Evolutionary conservation across 148 eudicot species (phyloP), one percentile per base, ranked within the genome.

Genomic region (Fagopyrum esculentum): DNA sequence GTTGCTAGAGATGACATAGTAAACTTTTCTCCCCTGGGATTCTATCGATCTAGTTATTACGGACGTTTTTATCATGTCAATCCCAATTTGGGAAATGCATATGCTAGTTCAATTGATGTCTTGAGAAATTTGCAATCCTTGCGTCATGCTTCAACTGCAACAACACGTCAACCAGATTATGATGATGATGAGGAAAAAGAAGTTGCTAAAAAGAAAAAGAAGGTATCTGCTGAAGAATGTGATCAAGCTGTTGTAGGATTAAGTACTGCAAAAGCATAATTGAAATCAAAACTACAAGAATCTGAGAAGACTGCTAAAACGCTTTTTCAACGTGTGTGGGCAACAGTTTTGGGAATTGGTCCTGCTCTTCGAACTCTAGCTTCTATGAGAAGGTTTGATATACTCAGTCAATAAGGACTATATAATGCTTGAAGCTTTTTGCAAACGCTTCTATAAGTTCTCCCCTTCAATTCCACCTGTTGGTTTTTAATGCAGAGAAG

Each of bases 201-300:
- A 29, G 82, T 77, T 73, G 82, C 89, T 78, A 84, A 86, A 79
- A 89, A 80, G 86, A 89, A 85, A 79, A 92, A 89, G 82, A 91
- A 93, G 79, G 87, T 97, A 35, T 93, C 98, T 66, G 92, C 98
- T 0, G 92, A 89, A 80, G 98, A 91, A 81, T 93, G 98, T 88
- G 97, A 93, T 83, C 85, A 91, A 83, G 98, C 96, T 59, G 98
- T 93, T 69, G 83, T 83, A 19, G 93, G 92, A 64, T 83, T 93
- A 74, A 91, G 88, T 77, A 83, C 85, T 74, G 97, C 87, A 49
- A 93, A 89, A 83, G 98, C 89, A 45, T 85, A 93, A 89, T 93
- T 86, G 50, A 93, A 86, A 83, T 85, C 92, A 17, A 85, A 89
- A 69, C 75, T 89, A 71, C 89, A 83, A 69, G 92, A 88, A 72